Evolutionary conservation across 2,329 filamentous ascomycete species (phyloP), one percentile per base, ranked within the genome.

Genomic region (Lasiodiplodia gonubiensis): DNA sequence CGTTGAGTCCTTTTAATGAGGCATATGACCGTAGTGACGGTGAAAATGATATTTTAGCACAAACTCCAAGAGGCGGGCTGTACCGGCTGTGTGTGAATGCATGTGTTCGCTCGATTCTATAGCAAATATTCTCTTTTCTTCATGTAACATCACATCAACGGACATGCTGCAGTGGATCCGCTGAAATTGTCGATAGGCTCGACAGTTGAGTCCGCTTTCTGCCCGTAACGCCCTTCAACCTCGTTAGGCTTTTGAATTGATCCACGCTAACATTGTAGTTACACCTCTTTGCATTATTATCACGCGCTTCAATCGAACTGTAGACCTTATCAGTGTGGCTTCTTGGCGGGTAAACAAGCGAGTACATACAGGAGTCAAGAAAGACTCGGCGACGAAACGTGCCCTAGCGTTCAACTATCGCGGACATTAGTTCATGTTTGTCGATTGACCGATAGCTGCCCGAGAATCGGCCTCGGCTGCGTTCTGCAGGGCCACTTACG

Each of bases 341-440:
- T 2, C 14, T 35, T 16, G 16, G n/a, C 16, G 16, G 3, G 12
- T 7, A n/a, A 25, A 35, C 2, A 8, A 5, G 11, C 8, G 25
- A 49, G 18, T 52, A 77, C 86, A 72, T 85, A 95, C 92, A 69
- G 94, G 95, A 77, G 94, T 97, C 81, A 99, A 83, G 86, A 99
- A 99, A 68, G 95, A 97, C 82, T 99, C 95, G 57, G 95, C 95
- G 63, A 99, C 94, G 78, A 98, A 99, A 85, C 95, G 90, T 79
- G 95, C 95, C 81, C 95, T 88, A 67, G 95, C 94, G 79, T 99
- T 99, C 79, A 99, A 85, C 94, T 97, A 75, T 16, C 64, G 12
- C 42, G 64, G 23, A 2, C 21, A 48, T 63, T 51, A 63, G 30
- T 27, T n/a, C 12, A 25, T 51, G 46, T 30, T 23, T 10, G 23